Percentiles rank a stretch among this genome's conserved stretches.
Evolutionary conservation across 2,329 filamentous ascomycete genomes (phyloP).

Genomic region (Ustilaginoidea virens): DNA sequence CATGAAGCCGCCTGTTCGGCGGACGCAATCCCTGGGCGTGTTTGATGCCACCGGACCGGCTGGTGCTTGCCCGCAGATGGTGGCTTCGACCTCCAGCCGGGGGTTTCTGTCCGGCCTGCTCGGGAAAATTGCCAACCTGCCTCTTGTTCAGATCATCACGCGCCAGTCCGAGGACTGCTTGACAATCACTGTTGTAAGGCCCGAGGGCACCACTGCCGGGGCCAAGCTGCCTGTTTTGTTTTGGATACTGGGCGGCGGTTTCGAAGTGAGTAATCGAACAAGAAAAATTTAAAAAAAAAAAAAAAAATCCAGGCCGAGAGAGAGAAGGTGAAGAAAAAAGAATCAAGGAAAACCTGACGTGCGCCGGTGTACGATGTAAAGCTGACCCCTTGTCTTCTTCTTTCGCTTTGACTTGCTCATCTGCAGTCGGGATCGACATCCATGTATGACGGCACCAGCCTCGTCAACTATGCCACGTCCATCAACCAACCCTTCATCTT

Average conservation of each 20-base stretch:
- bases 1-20: slow-evolving; percentile 40
- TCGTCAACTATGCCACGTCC: no score
- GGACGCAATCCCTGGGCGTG: slow-evolving; percentile 33
- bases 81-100: slow-evolving; percentile 10
- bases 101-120: slow-evolving; percentile 19
- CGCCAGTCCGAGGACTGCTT: slow-evolving; percentile 31
- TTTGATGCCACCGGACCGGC: slow-evolving; percentile 33
- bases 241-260: slow-evolving; percentile 41
- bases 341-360: no score
- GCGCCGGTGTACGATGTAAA: no score
- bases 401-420: slow-evolving; percentile 3
- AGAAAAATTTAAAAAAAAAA: no score
- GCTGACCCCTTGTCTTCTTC: no score
- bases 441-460: slow-evolving; percentile 2
- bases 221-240: slow-evolving; percentile 38
- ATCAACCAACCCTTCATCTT: slow-evolving; percentile 2
- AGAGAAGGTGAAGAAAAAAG: no score
- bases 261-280: no score
- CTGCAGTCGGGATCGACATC: slow-evolving; percentile 1
- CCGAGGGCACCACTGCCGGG: slow-evolving; percentile 22
- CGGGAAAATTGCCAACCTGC: slow-evolving; percentile 23
- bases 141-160: slow-evolving; percentile 23
- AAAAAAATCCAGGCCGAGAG: no score
- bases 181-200: slow-evolving; percentile 30
- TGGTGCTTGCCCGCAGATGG: slow-evolving; percentile 42